phyloP scores from a whole-genome alignment of 495 filamentous ascomycete species.

The Cercophora newfieldiana region DNA sequence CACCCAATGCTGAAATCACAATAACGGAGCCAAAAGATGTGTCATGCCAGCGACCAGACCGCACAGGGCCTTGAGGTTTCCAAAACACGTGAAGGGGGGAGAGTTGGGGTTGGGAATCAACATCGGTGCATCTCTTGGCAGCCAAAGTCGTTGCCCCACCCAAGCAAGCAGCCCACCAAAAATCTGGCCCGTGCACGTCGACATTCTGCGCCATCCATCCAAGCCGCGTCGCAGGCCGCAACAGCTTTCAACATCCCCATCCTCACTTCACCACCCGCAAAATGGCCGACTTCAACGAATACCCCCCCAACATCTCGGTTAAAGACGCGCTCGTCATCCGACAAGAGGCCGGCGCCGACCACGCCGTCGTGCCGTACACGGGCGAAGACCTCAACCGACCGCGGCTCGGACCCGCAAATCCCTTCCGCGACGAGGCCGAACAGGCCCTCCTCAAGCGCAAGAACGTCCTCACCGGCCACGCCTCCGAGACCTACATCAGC shows the following conservation, averaged over 20 bases:
- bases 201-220: neutral
- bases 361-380: slow-evolving; percentile 66
- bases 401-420: slow-evolving; percentile 72
- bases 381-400: slow-evolving; percentile 66
- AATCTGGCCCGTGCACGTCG: neutral
- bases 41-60: too few relatives aligned
- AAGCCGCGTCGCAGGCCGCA: neutral
- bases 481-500: slow-evolving; percentile 84
- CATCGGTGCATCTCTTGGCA: neutral
- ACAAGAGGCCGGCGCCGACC: slow-evolving; percentile 49
- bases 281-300: slow-evolving; percentile 58
- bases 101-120: neutral
- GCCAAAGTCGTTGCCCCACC: neutral
- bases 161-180: neutral
- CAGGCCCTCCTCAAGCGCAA: slow-evolving; percentile 66
- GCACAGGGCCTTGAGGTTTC: too few relatives aligned
- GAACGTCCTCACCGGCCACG: slow-evolving; percentile 86
- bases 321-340: slow-evolving; percentile 56
- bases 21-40: too few relatives aligned
- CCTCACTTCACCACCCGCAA: neutral
- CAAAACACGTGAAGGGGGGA: too few relatives aligned
- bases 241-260: neutral
- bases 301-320: slow-evolving; percentile 58
- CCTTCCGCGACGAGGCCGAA: slow-evolving; percentile 67
- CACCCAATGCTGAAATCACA: too few relatives aligned